A percentile compares a stretch with the other conserved stretches of the same genome.
Conservation (phyloP, 2,329 filamentous ascomycete genomes). For the Fusarium sp. region DNA sequence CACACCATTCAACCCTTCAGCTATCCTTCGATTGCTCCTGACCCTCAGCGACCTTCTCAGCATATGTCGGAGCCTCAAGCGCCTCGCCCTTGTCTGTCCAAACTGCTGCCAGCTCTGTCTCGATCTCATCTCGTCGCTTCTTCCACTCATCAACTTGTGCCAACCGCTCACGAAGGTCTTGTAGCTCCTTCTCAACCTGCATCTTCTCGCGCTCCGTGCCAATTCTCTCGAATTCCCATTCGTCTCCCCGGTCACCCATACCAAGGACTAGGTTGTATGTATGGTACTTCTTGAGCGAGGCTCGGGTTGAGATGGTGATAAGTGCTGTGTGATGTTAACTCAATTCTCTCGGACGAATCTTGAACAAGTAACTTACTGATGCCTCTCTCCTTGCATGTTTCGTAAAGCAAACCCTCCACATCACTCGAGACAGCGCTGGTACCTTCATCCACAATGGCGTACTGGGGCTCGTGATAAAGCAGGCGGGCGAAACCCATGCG, state of each 20-base stretch:
- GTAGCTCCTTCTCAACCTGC: slow-evolving; percentile 90
- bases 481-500: slow-evolving; percentile 90
- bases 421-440: slow-evolving; percentile 95
- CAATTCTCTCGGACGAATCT: background rate
- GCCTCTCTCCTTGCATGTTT: slow-evolving; percentile 90
- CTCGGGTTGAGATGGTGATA: slow-evolving; percentile 95
- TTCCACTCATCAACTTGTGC: slow-evolving; percentile 89
- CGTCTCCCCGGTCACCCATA: slow-evolving; percentile 81
- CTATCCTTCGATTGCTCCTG: slow-evolving; percentile 29
- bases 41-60: slow-evolving; percentile 29
- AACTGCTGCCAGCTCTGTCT: slow-evolving; percentile 78
- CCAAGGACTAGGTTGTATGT: slow-evolving; percentile 90
- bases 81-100: slow-evolving; percentile 68
- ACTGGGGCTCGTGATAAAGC: slow-evolving; percentile 93
- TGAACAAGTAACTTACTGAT: slow-evolving; percentile 76
- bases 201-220: slow-evolving; percentile 94
- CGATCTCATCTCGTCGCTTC: slow-evolving; percentile 81
- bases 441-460: slow-evolving; percentile 95
- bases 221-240: slow-evolving; percentile 94
- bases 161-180: slow-evolving; percentile 84
- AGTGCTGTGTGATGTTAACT: slow-evolving; percentile 68
- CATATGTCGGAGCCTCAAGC: slow-evolving; percentile 63
- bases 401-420: slow-evolving; percentile 93
- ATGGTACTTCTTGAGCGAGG: slow-evolving; percentile 95
- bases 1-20: slow-evolving; percentile 10